Conservation (phyloP, 2,329 filamentous ascomycete genomes). For the Xylaria polymorpha region DNA sequence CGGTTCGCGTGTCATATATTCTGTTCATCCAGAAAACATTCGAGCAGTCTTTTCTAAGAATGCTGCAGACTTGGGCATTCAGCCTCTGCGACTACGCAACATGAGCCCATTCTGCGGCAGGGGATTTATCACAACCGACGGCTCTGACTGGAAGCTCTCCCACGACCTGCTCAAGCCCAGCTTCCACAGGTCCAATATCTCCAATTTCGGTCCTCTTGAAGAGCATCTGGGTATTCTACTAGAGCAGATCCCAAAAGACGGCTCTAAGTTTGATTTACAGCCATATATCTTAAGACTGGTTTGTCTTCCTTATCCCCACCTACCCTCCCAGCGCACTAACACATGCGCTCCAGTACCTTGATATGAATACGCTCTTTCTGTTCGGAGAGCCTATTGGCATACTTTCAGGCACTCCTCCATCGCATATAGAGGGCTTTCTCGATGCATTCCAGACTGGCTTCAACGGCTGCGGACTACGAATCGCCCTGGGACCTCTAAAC, state of each 20-base stretch:
- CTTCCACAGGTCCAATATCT: constrained; percentile 43
- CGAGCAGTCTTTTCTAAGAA: constrained; percentile 43
- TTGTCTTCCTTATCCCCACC: constrained; percentile 33
- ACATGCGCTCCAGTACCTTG: constrained; percentile 42
- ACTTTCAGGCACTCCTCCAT: constrained; percentile 41
- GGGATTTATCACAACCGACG: constrained; percentile 43
- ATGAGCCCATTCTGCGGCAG: constrained; percentile 43
- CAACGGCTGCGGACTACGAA: constrained; percentile 43
- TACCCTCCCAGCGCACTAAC: constrained; percentile 36
- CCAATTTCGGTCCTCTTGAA: constrained; percentile 42
- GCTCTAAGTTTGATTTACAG: constrained; percentile 43
- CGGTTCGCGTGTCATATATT: constrained; percentile 40
- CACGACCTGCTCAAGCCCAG: constrained; percentile 44
- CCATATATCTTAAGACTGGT: constrained; percentile 42
- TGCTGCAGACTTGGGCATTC: constrained; percentile 42
- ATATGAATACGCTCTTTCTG: constrained; percentile 43
- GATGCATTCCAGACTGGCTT: constrained; percentile 43
- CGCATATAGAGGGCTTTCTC: constrained; percentile 40
- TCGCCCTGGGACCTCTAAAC: constrained; percentile 43
- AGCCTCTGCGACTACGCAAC: constrained; percentile 41
- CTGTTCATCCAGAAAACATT: constrained; percentile 41
- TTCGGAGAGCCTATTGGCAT: constrained; percentile 43
- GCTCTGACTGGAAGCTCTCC: constrained; percentile 42
- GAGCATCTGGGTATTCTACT: constrained; percentile 40
- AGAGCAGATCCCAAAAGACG: constrained; percentile 42